Conservation (phyloP, 2,329 filamentous ascomycete genomes). For the Colletotrichum tropicale region DNA sequence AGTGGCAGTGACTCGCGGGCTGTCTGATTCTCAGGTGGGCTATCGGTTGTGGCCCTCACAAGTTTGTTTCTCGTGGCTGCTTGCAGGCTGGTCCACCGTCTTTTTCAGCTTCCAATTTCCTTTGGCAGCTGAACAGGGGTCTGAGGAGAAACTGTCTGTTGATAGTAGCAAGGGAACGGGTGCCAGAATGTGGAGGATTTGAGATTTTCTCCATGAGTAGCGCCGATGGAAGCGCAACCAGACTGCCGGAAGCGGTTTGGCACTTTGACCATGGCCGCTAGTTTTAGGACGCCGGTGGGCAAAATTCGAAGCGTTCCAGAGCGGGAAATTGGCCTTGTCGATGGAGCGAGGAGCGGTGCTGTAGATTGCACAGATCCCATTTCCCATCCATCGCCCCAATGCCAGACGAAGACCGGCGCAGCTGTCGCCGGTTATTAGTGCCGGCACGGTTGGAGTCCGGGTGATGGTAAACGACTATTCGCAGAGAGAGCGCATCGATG, state of each 20-base stretch:
- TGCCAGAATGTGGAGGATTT: constrained; percentile 9
- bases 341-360: not conserved
- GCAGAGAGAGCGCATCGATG: not conserved
- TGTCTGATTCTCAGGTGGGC: not conserved
- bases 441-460: not conserved
- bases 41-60: not conserved
- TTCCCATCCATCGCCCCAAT: not conserved
- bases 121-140: constrained; percentile 5
- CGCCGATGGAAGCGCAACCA: constrained; percentile 9
- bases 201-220: constrained; percentile 11
- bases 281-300: not conserved
- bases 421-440: not conserved
- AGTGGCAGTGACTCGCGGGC: not conserved
- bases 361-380: not conserved
- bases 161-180: not conserved
- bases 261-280: not conserved
- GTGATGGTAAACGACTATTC: not conserved
- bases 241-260: constrained; percentile 6
- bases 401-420: not conserved
- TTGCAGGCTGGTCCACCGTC: not conserved
- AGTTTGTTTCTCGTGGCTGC: not conserved
- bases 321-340: constrained; percentile 1
- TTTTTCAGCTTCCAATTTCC: not conserved
- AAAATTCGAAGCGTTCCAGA: constrained; percentile 2
- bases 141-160: not conserved